Evolutionary conservation across 768 basidiomycete genomes (phyloP), one percentile per base, ranked within the genome.

Genomic region (Hygrophorus russula): DNA sequence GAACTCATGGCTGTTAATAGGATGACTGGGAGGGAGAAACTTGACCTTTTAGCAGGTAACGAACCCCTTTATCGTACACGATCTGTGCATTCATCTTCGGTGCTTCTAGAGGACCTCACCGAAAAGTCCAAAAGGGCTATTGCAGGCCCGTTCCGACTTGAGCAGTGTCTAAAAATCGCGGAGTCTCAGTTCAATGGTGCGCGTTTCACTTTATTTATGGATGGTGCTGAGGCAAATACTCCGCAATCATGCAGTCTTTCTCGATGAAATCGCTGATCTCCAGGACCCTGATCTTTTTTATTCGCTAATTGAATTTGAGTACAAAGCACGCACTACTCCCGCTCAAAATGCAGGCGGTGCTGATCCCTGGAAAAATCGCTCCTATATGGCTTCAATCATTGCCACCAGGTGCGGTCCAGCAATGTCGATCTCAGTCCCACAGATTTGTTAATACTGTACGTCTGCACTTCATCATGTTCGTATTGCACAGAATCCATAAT

Each of bases 31-130:
- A 71, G 82, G 53, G 86, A 88, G 59, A 88, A 88, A 54, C 67
- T 90, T 24, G 83, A 86, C 57, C 68, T 88, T 18, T 63, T 88
- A 24, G 82, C 82, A 51, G 84, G 87, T 83, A 54, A 46, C 64
- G 28, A 36, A 44, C 46, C 43, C 42, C 29, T 20, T 14, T 27
- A 40, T 47, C 47, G n/a, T 54, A 36, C 34, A 50, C 46, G 24
- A 24, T 24, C 24, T 24, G 24, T 46, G 46, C 51, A 31, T 42
- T 45, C 43, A 15, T 41, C 50, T 39, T 46, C 45, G 14, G 27
- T 12, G 14, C 39, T 34, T 45, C 29, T 47, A 87, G 83, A 83
- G 76, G 82, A 85, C 56, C 70, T 84, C 38, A 62, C 78, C 36
- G 65, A 71, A 52, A 67, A 65, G 55, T 69, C 73, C 20, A 69